Conservation (phyloP, 192 early-diverging fungal genomes). For the Diversispora epigaea region DNA sequence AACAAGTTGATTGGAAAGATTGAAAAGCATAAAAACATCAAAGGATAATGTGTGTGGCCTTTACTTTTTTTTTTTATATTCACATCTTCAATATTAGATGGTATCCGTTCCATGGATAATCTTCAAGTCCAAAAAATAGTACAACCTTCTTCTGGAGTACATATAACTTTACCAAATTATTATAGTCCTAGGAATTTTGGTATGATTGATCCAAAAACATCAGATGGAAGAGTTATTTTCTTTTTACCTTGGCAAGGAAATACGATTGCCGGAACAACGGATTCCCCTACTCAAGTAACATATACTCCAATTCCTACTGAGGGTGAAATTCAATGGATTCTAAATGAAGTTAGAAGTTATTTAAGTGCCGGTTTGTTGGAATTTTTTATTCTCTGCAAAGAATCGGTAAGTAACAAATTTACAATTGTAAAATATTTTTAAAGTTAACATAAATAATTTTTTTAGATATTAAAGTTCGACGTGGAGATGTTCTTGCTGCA, state of each 20-base stretch:
- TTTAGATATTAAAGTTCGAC: slow-evolving; percentile 90
- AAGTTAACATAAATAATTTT: not conserved
- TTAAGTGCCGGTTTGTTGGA: slow-evolving; percentile 60
- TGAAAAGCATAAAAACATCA: not conserved
- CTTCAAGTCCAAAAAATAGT: slow-evolving; percentile 79
- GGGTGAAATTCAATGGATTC: slow-evolving; percentile 94
- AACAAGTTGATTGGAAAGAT: not conserved
- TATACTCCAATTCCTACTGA: slow-evolving; percentile 85
- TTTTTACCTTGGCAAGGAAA: slow-evolving; percentile 97
- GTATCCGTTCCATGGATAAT: slow-evolving; percentile 87
- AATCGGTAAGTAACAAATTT: not conserved
- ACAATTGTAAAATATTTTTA: too few species aligned
- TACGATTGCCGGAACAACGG: slow-evolving; percentile 94
- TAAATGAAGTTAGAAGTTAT: slow-evolving; percentile 89
- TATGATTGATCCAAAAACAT: slow-evolving; percentile 89
- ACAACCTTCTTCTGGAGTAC: slow-evolving; percentile 89
- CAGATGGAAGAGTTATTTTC: slow-evolving; percentile 95
- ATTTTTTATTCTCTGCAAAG: not conserved
- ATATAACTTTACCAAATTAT: slow-evolving; percentile 94
- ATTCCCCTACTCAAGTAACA: slow-evolving; percentile 84
- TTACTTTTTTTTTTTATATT: not conserved
- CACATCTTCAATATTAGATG: slow-evolving; percentile 50
- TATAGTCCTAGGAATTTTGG: slow-evolving; percentile 94
- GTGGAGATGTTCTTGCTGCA: slow-evolving; percentile 94
- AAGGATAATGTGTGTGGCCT: not conserved